Evolutionary conservation across 768 basidiomycete species (phyloP), one percentile per base, ranked within the genome.

Genomic region (Lactarius psammicola): DNA sequence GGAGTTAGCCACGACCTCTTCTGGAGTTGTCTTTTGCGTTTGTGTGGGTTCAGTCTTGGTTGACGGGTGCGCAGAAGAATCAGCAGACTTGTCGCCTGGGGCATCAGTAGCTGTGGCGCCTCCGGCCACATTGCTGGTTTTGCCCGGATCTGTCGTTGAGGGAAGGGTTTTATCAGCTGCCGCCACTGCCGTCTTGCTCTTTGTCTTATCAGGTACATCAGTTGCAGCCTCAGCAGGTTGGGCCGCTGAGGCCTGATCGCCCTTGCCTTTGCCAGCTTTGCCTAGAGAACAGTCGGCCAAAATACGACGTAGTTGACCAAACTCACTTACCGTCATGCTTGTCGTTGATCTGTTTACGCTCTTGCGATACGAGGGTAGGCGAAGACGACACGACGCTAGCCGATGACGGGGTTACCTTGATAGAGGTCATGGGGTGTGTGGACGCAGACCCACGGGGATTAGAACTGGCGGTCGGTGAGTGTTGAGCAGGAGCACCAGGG

Each of bases 281-380:
- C 28, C 65, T 63, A 30, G 15, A 38, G 20, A 26, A 30, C 9
- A 10, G 40, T 62, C 11, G 4, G 42, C 28, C 38, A 55, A 63
- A 34, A 9, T 36, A 51, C 20, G 15, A 4, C 34, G 28, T 11
- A 9, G 33, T 46, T 10, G 34, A 55, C 44, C 13, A 4, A 38
- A 33, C 17, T 11, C n/a, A 31, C 61, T 1, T 38, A 63, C 65
- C 65, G 7, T 58, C 49, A 20, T 57, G 60, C n/a, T 62, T 58
- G 31, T 15, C 65, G 9, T 66, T 23, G 26, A 33, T 46, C 30
- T 4, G 20, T 15, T 23, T 51, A 26, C 4, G 10, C 26, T 59
- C 51, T 28, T 54, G 56, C 2, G 60, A 59, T 0, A 62, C 65
- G 42, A 63, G 61, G 28, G 65, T 63, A 15, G 56, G 30, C 9